phyloP scores from a whole-genome alignment of 2,329 filamentous ascomycete species.

The Incumbomyces delicatus region DNA sequence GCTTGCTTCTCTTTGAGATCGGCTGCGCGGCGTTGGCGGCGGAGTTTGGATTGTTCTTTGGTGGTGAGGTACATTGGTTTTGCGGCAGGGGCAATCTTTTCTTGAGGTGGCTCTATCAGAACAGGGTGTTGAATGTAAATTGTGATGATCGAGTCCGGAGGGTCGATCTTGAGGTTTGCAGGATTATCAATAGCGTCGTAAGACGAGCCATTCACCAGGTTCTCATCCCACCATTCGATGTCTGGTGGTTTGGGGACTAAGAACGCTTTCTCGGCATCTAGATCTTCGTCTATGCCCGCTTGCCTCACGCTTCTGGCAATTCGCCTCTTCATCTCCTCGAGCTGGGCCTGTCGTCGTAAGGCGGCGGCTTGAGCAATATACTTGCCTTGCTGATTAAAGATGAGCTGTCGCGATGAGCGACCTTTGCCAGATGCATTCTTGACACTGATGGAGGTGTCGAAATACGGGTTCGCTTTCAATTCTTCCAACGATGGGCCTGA shows the following conservation, averaged over 20 bases:
- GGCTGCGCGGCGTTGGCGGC: slow-evolving; percentile 80
- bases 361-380: slow-evolving; percentile 92
- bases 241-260: slow-evolving; percentile 73
- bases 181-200: slow-evolving; percentile 63
- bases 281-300: slow-evolving; percentile 86
- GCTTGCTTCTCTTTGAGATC: slow-evolving; percentile 94
- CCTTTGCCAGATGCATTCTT: slow-evolving; percentile 50
- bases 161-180: slow-evolving; percentile 60
- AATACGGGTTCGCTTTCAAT: slow-evolving; percentile 68
- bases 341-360: slow-evolving; percentile 70
- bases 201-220: slow-evolving; percentile 61
- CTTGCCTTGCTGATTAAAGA: slow-evolving; percentile 94
- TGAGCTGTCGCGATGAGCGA: slow-evolving; percentile 63
- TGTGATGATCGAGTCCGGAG: slow-evolving; percentile 78
- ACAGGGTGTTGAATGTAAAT: slow-evolving; percentile 89
- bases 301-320: slow-evolving; percentile 81
- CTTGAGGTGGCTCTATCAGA: slow-evolving; percentile 80
- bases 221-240: slow-evolving; percentile 97
- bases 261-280: slow-evolving; percentile 82
- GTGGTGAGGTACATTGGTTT: slow-evolving; percentile 89
- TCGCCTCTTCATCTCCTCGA: slow-evolving; percentile 90
- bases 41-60: slow-evolving; percentile 83
- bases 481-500: slow-evolving; percentile 50
- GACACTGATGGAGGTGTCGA: slow-evolving; percentile 57
- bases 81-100: slow-evolving; percentile 64